Conservation (phyloP, 306 rosid genomes). For the Fagus sylvatica region DNA sequence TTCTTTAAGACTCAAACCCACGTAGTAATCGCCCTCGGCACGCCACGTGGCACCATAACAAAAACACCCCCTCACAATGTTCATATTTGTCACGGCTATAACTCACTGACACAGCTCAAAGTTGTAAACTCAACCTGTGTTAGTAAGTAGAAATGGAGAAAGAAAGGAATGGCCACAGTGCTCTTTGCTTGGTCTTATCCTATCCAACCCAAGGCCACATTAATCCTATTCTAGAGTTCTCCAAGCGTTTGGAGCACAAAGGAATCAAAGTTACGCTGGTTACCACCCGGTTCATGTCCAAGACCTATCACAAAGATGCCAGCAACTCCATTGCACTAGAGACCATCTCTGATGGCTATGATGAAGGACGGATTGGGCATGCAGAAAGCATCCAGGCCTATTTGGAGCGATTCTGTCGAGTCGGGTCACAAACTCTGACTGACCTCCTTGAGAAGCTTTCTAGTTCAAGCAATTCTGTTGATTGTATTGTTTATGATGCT, state of each 20-base stretch:
- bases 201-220: slow-evolving; percentile 61
- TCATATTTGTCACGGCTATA: too few relatives aligned
- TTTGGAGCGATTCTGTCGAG: slow-evolving; percentile 30
- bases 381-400: slow-evolving; percentile 38
- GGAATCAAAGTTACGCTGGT: slow-evolving; percentile 46
- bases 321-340: slow-evolving; percentile 33
- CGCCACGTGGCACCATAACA: too few relatives aligned
- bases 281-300: slow-evolving; percentile 50
- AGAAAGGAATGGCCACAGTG: background rate
- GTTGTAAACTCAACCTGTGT: too few relatives aligned
- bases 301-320: slow-evolving; percentile 30
- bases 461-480: slow-evolving; percentile 27
- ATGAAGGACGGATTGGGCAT: slow-evolving; percentile 47
- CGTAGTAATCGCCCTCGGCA: too few relatives aligned
- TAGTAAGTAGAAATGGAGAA: background rate
- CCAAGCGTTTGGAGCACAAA: slow-evolving; percentile 35
- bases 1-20: too few relatives aligned
- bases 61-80: too few relatives aligned
- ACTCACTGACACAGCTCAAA: background rate
- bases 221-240: slow-evolving; percentile 54
- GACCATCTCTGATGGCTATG: slow-evolving; percentile 68
- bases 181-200: slow-evolving; percentile 42
- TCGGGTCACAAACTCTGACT: slow-evolving; percentile 42
- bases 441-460: slow-evolving; percentile 44
- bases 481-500: slow-evolving; percentile 53